These are phyloP conservation scores for Chytridium lagenaria DNA, from an alignment of 371 early-diverging fungal genomes.

Conservation along the genomic window DNA sequence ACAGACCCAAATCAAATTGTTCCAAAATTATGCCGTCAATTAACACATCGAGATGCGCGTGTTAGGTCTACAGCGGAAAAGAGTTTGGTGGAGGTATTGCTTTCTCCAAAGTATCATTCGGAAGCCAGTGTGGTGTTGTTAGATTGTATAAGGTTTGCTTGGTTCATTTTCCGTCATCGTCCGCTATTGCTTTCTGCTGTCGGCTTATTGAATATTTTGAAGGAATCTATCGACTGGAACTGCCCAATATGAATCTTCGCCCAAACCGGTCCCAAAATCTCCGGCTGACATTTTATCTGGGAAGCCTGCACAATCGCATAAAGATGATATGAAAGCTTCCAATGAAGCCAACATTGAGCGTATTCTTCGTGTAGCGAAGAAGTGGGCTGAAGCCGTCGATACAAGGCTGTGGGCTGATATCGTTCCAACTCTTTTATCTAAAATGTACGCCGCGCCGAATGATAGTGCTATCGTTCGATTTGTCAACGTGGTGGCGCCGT, in stretches of 20 bases:
- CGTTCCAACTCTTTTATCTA: neutral
- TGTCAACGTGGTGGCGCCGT: neutral
- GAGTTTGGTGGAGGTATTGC: neutral
- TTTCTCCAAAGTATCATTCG: neutral
- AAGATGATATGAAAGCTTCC: neutral
- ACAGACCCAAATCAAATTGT: conserved; percentile 2
- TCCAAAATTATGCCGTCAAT: neutral
- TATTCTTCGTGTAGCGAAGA: neutral
- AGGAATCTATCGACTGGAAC: too few species aligned
- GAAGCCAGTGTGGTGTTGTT: neutral
- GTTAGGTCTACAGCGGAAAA: conserved; percentile 18
- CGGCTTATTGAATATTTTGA: too few species aligned
- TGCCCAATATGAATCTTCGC: too few species aligned
- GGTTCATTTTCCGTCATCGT: neutral
- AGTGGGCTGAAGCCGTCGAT: conserved; percentile 6
- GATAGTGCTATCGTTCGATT: conserved; percentile 1
- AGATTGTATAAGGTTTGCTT: conserved; percentile 16
- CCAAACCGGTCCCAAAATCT: neutral
- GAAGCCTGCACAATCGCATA: neutral
- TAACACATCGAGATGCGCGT: neutral
- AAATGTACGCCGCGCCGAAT: conserved; percentile 11
- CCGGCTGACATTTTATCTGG: conserved; percentile 1
- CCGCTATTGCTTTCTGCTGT: neutral
- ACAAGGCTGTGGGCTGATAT: neutral
- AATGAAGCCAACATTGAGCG: neutral